Conservation (phyloP, 2,329 filamentous ascomycete genomes). For the Xylariaceae sp. region DNA sequence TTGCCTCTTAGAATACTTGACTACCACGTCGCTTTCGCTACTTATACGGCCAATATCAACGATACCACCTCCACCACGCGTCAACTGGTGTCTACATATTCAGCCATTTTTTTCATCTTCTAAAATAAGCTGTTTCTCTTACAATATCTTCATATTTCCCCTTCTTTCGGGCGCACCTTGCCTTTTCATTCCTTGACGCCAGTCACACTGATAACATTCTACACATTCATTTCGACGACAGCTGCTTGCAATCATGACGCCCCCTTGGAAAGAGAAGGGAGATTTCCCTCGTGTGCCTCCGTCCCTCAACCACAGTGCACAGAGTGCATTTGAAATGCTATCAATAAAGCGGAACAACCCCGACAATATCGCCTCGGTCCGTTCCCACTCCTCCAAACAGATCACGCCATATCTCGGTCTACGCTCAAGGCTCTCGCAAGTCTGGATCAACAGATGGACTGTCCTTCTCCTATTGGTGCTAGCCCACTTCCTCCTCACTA, state of each 20-base stretch:
- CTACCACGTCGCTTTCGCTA: constrained; percentile 5
- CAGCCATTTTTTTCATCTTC: not conserved
- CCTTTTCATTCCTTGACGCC: not conserved
- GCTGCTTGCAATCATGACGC: constrained; percentile 28
- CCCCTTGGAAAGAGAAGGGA: constrained; percentile 30
- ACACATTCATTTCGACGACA: constrained; percentile 11
- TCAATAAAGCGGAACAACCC: not conserved
- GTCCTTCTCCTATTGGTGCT: constrained; percentile 87
- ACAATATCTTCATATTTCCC: not conserved
- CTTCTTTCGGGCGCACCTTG: not conserved
- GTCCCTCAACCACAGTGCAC: constrained; percentile 39
- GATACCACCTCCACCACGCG: not conserved
- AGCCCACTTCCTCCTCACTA: constrained; percentile 77
- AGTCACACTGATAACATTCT: not conserved
- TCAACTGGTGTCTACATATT: constrained; percentile 10
- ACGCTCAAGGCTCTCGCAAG: constrained; percentile 86
- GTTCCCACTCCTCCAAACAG: constrained; percentile 57
- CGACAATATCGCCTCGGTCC: constrained; percentile 1
- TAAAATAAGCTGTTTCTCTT: not conserved
- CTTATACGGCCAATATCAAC: constrained; percentile 12
- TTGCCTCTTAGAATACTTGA: constrained; percentile 15
- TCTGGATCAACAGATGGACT: constrained; percentile 98
- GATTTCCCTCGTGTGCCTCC: constrained; percentile 33
- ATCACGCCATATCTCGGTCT: constrained; percentile 90
- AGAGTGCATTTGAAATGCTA: constrained; percentile 41